Evolutionary conservation across 208 protist genomes (phyloP), one percentile per base, ranked within the genome.

Genomic region (Naegleria fowleri): DNA sequence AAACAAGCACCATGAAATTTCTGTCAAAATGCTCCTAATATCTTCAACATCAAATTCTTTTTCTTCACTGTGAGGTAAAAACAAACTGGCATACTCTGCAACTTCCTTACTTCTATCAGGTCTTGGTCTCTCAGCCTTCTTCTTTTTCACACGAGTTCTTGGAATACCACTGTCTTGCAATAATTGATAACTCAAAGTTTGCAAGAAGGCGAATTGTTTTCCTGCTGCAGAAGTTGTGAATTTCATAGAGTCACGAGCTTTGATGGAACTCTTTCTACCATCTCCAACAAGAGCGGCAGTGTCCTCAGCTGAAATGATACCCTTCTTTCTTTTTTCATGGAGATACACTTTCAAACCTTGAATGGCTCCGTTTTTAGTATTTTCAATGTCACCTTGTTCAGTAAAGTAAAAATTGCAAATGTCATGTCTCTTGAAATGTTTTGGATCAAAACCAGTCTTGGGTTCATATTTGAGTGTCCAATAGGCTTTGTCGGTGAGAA

Each of bases 351-450:
- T 86, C 6, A 86, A 33, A 51, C 39, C 83, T 33, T 43, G 36
- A 48, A 86, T 48, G 3, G 19, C 9, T 15, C 22, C 22, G 15
- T n/a, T 29, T 33, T 86, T 38, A n/a, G 83, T 86, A 9, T 86
- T 29, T 51, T 86, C 83, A n/a, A 86, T 25, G 33, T 86, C 83
- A 48, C 83, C 83, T n/a, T 40, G 22, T 40, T 86, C 83, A 33
- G 19, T 41, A 29, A 86, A 33, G 9, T 43, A 48, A 33, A 86
- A 86, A 41, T 86, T 38, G 11, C 15, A 51, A 33, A 86, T n/a
- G 51, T 86, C 83, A 33, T 86, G 83, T 86, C 83, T 41, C 22
- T 86, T 86, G 16, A 41, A 86, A 33, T 86, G 83, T 48, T 86
- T 41, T 40, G 22, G n/a, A 51, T 86, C 83, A 41, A 86, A 33